Conservation (phyloP, 148 eudicot species). For the Rheum nobile region DNA sequence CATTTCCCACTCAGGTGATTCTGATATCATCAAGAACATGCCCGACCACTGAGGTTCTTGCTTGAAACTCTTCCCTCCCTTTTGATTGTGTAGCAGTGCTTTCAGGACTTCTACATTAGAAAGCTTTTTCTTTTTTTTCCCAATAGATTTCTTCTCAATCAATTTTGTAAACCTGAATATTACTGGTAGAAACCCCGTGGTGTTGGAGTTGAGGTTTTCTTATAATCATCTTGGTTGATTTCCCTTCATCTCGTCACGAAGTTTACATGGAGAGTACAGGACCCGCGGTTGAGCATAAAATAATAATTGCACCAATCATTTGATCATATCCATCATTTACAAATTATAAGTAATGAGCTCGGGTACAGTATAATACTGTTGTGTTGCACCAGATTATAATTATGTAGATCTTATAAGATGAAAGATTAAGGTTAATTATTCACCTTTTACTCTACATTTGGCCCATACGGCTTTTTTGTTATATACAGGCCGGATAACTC, state of each 20-base stretch:
- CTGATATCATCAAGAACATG: slow-evolving; percentile 48
- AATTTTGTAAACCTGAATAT: not conserved
- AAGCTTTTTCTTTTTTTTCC: not conserved
- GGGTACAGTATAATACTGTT: too few species aligned
- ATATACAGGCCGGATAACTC: too few species aligned
- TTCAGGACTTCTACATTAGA: not conserved
- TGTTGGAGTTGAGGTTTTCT: not conserved
- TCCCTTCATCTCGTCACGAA: not conserved
- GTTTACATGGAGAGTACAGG: too few species aligned
- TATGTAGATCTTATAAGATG: too few species aligned
- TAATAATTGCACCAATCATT: too few species aligned
- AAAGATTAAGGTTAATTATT: too few species aligned
- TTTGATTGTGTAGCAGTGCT: not conserved
- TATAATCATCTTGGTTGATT: not conserved
- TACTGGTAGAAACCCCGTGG: not conserved
- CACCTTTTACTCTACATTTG: too few species aligned
- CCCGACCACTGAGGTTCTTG: slow-evolving; percentile 29
- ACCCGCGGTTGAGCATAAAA: too few species aligned
- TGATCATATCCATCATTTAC: too few species aligned
- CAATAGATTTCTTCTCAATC: not conserved
- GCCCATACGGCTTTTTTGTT: too few species aligned
- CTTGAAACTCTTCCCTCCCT: not conserved
- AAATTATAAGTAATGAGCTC: too few species aligned
- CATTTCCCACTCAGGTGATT: slow-evolving; percentile 33
- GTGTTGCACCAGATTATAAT: too few species aligned